A percentile compares a stretch with the other conserved stretches of the same genome.
Conservation (phyloP, 345 rosid genomes). For the Acer negundo region DNA sequence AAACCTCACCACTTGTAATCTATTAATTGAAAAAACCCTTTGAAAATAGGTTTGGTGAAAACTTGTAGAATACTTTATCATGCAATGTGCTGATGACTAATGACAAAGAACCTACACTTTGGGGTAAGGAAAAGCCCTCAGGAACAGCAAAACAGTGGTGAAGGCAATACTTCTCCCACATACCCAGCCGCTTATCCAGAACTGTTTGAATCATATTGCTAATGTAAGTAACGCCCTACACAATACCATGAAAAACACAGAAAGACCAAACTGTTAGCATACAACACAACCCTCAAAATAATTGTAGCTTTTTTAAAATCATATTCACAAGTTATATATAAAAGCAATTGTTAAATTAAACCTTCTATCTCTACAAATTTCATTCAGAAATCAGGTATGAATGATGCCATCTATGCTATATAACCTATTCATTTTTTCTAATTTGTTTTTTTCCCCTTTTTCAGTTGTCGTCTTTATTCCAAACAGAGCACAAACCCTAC, state of each 20-base stretch:
- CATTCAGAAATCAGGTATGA: neutral
- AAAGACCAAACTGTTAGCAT: neutral
- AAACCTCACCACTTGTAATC: neutral
- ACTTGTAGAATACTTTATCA: neutral
- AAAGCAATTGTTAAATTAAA: neutral
- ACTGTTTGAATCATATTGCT: conserved; percentile 52
- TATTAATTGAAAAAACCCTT: neutral
- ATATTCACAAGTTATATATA: neutral
- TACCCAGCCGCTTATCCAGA: conserved; percentile 52
- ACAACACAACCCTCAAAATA: neutral
- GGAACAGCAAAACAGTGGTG: conserved; percentile 72
- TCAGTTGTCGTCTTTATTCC: too few species aligned
- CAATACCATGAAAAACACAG: neutral
- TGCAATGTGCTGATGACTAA: neutral
- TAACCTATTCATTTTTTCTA: neutral
- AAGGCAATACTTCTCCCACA: conserved; percentile 83
- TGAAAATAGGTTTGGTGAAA: neutral
- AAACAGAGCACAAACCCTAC: too few species aligned
- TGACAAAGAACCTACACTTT: conserved; percentile 48
- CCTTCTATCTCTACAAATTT: neutral
- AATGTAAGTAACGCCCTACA: conserved; percentile 62
- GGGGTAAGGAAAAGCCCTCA: conserved; percentile 56
- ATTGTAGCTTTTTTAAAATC: neutral
- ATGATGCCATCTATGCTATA: neutral
- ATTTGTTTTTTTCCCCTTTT: neutral